phyloP scores from a whole-genome alignment of 2,329 filamentous ascomycete genomes.

The Dactylellina sp. region DNA sequence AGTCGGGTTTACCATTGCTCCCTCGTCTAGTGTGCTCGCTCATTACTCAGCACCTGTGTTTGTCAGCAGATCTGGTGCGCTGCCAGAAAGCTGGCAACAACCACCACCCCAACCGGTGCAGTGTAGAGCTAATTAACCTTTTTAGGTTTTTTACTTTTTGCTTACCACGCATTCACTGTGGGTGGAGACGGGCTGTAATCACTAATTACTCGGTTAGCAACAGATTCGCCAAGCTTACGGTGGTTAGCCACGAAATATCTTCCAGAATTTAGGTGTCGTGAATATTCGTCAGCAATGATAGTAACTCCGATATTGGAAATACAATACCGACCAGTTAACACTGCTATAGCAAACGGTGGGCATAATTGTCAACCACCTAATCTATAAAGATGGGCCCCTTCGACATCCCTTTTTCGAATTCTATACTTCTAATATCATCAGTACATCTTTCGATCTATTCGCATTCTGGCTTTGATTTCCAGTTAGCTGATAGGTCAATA shows the following conservation, averaged over 20 bases:
- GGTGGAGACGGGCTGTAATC: constrained; percentile 26
- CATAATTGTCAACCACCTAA: background rate
- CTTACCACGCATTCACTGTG: constrained; percentile 9
- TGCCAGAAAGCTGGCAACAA: constrained; percentile 2
- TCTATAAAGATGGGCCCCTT: constrained; percentile 32
- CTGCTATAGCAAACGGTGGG: constrained; percentile 8
- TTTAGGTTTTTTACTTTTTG: constrained; percentile 39
- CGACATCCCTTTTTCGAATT: constrained; percentile 25
- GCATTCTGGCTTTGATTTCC: background rate
- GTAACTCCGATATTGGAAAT: constrained; percentile 41
- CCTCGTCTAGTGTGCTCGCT: background rate
- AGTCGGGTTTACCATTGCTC: constrained; percentile 25
- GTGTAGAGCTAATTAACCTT: constrained; percentile 7
- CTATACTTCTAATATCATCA: background rate
- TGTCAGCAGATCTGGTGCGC: constrained; percentile 19
- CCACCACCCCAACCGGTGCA: constrained; percentile 3
- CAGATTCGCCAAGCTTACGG: background rate
- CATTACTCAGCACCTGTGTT: constrained; percentile 45
- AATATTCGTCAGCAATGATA: constrained; percentile 37
- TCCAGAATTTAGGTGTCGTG: background rate
- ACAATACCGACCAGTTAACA: too few relatives aligned
- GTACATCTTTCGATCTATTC: background rate
- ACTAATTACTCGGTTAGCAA: background rate
- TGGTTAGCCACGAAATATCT: background rate
- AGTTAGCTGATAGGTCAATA: too few relatives aligned